A percentile compares a stretch with the other conserved stretches of the same genome.
Evolutionary conservation across 257 asterid species (phyloP).

Genomic region (Fraxinus excelsior): DNA sequence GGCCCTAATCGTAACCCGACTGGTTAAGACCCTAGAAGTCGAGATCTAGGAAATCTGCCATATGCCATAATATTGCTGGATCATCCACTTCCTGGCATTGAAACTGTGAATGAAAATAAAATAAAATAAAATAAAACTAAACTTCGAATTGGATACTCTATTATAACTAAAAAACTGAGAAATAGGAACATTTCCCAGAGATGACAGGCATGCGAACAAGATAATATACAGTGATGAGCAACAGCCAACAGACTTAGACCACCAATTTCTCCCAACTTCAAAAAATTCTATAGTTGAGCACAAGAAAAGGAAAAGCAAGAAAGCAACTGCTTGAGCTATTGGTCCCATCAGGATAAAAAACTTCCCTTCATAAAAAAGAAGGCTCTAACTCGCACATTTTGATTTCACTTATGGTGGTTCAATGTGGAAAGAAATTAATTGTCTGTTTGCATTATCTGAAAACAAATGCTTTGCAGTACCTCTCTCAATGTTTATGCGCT

Average conservation of each 20-base stretch:
- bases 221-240: not conserved
- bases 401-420: not conserved
- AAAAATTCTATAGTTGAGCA: not conserved
- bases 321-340: not conserved
- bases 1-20: too few species aligned
- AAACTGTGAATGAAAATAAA: not conserved
- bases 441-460: not conserved
- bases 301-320: not conserved
- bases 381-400: not conserved
- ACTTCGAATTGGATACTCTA: not conserved
- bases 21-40: too few species aligned
- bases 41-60: not conserved
- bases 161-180: not conserved
- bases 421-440: not conserved
- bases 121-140: not conserved
- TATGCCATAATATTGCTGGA: not conserved
- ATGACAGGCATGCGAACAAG: not conserved
- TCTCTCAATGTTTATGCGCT: not conserved
- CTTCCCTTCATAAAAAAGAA: not conserved
- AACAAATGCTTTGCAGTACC: not conserved
- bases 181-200: not conserved
- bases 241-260: not conserved
- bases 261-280: not conserved
- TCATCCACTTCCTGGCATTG: not conserved
- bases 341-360: not conserved